Evolutionary conservation across 2,329 filamentous ascomycete species (phyloP).

Genomic region (Fusarium abutilonis): DNA sequence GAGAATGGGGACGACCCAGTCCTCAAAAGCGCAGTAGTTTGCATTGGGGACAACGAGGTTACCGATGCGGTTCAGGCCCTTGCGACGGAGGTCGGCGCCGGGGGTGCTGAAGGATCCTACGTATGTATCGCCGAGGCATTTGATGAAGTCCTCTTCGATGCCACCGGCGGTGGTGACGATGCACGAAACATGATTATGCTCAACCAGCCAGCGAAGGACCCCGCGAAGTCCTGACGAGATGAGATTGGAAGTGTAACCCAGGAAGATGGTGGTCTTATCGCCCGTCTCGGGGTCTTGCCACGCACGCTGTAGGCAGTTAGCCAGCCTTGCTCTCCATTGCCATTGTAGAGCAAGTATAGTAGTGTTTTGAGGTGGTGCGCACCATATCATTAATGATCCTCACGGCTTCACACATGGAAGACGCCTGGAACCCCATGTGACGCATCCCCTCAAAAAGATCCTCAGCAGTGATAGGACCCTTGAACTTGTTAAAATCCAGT

Average conservation of each 20-base stretch:
- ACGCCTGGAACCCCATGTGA: slow-evolving; percentile 79
- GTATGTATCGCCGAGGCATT: slow-evolving; percentile 94
- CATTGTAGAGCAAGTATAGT: not conserved
- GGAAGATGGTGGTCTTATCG: slow-evolving; percentile 88
- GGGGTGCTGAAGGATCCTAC: slow-evolving; percentile 83
- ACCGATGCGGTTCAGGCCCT: slow-evolving; percentile 94
- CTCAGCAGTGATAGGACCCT: slow-evolving; percentile 81
- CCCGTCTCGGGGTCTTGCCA: slow-evolving; percentile 84
- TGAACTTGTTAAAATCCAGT: slow-evolving; percentile 89
- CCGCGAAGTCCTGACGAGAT: slow-evolving; percentile 96
- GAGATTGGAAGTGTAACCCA: slow-evolving; percentile 97
- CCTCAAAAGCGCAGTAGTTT: slow-evolving; percentile 96
- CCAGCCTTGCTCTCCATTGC: not conserved
- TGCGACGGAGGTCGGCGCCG: slow-evolving; percentile 80
- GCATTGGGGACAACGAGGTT: slow-evolving; percentile 95
- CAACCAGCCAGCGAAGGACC: slow-evolving; percentile 88
- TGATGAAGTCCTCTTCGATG: slow-evolving; percentile 97
- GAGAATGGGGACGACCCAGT: slow-evolving; percentile 97
- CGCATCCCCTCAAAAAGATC: slow-evolving; percentile 85
- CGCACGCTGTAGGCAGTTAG: slow-evolving; percentile 62
- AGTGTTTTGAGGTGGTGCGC: slow-evolving; percentile 10
- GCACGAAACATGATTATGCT: slow-evolving; percentile 90
- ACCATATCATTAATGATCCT: slow-evolving; percentile 97
- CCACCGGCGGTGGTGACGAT: slow-evolving; percentile 97
- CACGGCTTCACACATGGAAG: slow-evolving; percentile 84